Evolutionary conservation across 768 basidiomycete genomes (phyloP).

Genomic region (Podaxis sp.): DNA sequence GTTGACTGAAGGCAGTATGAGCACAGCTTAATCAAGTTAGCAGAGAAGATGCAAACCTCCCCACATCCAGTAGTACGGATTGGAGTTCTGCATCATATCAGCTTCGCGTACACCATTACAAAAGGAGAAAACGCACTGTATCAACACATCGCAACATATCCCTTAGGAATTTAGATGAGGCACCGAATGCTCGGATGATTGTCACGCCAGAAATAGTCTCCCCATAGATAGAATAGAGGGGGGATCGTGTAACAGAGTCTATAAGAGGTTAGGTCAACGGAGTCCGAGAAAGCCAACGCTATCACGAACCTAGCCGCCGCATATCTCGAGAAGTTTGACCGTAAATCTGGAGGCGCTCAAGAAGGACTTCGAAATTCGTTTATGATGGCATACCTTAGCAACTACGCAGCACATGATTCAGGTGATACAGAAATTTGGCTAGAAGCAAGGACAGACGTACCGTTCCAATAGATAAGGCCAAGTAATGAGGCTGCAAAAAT

Average conservation of each 20-base stretch:
- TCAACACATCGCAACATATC: slow-evolving; percentile 85
- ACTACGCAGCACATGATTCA: slow-evolving; percentile 22
- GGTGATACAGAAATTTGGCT: background rate
- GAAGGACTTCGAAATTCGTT: background rate
- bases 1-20: slow-evolving; percentile 53
- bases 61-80: slow-evolving; percentile 92
- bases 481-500: slow-evolving; percentile 57
- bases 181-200: slow-evolving; percentile 80
- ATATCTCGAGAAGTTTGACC: slow-evolving; percentile 83
- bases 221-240: slow-evolving; percentile 44
- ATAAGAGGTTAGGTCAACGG: slow-evolving; percentile 6
- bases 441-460: slow-evolving; percentile 35
- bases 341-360: slow-evolving; percentile 31
- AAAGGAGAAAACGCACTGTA: slow-evolving; percentile 48
- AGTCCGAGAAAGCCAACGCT: background rate
- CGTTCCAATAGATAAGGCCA: slow-evolving; percentile 67
- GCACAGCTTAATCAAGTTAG: background rate
- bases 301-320: slow-evolving; percentile 64
- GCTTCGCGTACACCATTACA: slow-evolving; percentile 3
- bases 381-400: slow-evolving; percentile 32
- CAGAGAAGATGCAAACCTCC: slow-evolving; percentile 48
- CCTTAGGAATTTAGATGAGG: slow-evolving; percentile 80
- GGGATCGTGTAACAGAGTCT: slow-evolving; percentile 52
- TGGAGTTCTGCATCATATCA: slow-evolving; percentile 41
- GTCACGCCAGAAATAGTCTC: slow-evolving; percentile 45